Conservation (phyloP, 2,329 filamentous ascomycete species). For the Xylariaceae sp. region DNA sequence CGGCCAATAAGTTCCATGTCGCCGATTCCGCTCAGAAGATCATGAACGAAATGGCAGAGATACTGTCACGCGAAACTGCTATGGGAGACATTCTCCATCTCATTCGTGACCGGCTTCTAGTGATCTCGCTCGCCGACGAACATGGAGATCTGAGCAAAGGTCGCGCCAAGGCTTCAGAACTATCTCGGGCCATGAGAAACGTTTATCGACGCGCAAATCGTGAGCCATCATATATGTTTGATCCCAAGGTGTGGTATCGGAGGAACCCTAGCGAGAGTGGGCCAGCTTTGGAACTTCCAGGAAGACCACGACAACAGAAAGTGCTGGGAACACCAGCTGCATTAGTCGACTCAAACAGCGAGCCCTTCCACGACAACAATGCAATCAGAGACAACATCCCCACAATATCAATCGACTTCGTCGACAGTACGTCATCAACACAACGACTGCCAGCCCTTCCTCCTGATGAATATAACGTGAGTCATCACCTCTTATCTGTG, state of each 20-base stretch:
- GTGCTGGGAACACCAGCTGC: not conserved
- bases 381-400: not conserved
- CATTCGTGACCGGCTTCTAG: constrained; percentile 2
- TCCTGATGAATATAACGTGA: not conserved
- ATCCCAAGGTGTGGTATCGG: not conserved
- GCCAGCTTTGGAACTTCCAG: not conserved
- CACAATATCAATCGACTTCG: not conserved
- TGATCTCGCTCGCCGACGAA: constrained; percentile 1
- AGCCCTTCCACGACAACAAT: not conserved
- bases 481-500: not conserved
- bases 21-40: not conserved
- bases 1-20: not conserved
- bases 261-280: not conserved
- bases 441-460: not conserved
- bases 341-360: not conserved
- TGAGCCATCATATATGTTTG: not conserved
- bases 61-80: not conserved
- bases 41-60: not conserved
- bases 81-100: constrained; percentile 4
- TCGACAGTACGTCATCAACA: not conserved
- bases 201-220: not conserved
- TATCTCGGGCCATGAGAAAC: not conserved
- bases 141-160: not conserved
- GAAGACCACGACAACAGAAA: not conserved
- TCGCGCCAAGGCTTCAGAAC: constrained; percentile 8